Base-by-base conservation (phyloP, 805 yeast genomes). In the Zygosaccharomyces bailii region DNA sequence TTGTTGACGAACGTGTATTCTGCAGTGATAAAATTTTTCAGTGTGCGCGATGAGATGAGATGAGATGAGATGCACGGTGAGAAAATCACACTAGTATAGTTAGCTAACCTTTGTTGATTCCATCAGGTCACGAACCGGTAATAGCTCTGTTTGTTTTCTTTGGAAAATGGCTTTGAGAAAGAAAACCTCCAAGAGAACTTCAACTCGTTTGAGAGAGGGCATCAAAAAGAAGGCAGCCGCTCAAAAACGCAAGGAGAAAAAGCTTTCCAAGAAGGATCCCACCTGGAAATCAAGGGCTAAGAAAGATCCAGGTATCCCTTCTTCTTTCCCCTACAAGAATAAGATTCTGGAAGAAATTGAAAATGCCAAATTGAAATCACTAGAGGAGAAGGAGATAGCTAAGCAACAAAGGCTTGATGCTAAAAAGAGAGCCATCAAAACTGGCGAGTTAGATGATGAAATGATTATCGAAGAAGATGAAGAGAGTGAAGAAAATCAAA, bases 201-300 rank as follows among this genome's bases (percentile, higher is more conserved):
- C 93, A 62, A 91, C 98, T 59, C 88, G 95, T 67, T 80, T 90
- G 86, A 81, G 89, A 61, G 96, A 90, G 67, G 99, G 99, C 52
- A 89, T 93, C 65, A 85, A 87, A 73, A 93, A 89, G 79, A 93
- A 93, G 70, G 90, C 96, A 2, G 78, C 91, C 33, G 96, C 98
- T 5, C 91, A 90, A 57, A 77, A 84, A 52, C 81, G 95, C 68
- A 93, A 93, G 63, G 84, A 86, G 64, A 78, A 75, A 57, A 93
- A 93, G 70, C 53, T 65, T 19, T 77, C 96, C 14, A 93, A 93
- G 75, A 89, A 79, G 62, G 97, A 91, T 65, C 80, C 79, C 3
- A 93, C 98, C 11, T 93, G 99, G 99, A 88, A 79, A 64, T 86
- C 96, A 13, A 80, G 82, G 59, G 68, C 70, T 45, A 80, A 79